A percentile compares a stretch with the other conserved stretches of the same genome.
Conservation (phyloP, 352 stramenopile genomes). For the Hyphochytrium catenoides region DNA sequence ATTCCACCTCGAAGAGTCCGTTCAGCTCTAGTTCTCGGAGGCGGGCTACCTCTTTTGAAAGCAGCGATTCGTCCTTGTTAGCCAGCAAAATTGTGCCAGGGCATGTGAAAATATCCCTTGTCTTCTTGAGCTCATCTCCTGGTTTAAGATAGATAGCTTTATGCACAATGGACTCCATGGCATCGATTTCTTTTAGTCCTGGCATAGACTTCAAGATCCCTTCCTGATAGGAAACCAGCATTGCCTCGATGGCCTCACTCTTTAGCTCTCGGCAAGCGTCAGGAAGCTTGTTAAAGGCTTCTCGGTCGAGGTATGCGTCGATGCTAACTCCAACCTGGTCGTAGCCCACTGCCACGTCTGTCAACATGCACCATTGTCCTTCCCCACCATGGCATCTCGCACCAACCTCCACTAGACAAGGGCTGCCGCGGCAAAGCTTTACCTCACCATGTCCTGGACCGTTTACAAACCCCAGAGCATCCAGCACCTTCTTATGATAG, state of each 20-base stretch:
- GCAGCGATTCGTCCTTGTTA: slow-evolving; percentile 51
- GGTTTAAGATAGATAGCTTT: slow-evolving; percentile 62
- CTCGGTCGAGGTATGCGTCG: slow-evolving; percentile 38
- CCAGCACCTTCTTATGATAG: slow-evolving; percentile 50
- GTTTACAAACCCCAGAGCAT: slow-evolving; percentile 39
- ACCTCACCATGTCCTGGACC: slow-evolving; percentile 50
- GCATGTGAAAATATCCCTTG: slow-evolving; percentile 82
- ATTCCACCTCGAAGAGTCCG: slow-evolving; percentile 39
- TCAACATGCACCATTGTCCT: slow-evolving; percentile 74
- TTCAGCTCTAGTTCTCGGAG: slow-evolving; percentile 62
- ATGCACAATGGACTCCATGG: slow-evolving; percentile 70
- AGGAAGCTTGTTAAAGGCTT: slow-evolving; percentile 27
- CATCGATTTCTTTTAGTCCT: slow-evolving; percentile 66
- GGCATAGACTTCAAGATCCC: slow-evolving; percentile 69
- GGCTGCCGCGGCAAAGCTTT: slow-evolving; percentile 48
- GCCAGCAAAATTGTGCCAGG: slow-evolving; percentile 80
- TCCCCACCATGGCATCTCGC: slow-evolving; percentile 84
- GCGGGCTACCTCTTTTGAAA: slow-evolving; percentile 58
- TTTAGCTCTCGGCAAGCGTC: slow-evolving; percentile 8
- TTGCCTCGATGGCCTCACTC: slow-evolving; percentile 46
- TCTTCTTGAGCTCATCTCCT: slow-evolving; percentile 59
- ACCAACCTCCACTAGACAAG: slow-evolving; percentile 84
- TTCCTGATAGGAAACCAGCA: slow-evolving; percentile 73
- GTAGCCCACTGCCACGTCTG: slow-evolving; percentile 69
- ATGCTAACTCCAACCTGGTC: slow-evolving; percentile 74